phyloP scores from a whole-genome alignment of 2,329 filamentous ascomycete genomes.

The Diaporthe ampelina region DNA sequence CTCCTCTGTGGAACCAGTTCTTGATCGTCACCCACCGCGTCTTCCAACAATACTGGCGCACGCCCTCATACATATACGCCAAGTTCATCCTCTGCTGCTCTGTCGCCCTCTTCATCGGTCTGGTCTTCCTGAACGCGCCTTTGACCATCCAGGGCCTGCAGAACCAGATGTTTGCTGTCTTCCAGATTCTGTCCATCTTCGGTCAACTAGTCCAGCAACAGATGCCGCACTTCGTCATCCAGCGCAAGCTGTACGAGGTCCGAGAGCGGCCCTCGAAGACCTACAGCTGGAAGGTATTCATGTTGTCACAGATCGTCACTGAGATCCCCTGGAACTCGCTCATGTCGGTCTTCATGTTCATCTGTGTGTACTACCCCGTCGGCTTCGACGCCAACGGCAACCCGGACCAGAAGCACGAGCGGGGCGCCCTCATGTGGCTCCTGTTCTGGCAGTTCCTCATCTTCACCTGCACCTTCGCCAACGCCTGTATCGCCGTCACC shows the following conservation, averaged over 20 bases:
- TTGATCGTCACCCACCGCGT: constrained; percentile 78
- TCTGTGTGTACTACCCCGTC: constrained; percentile 89
- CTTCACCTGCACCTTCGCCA: constrained; percentile 85
- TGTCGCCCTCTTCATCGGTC: constrained; percentile 82
- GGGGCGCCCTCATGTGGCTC: constrained; percentile 84
- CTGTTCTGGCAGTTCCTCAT: constrained; percentile 82
- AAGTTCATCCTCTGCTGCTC: constrained; percentile 78
- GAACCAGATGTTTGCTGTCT: constrained; percentile 89
- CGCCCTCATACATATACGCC: constrained; percentile 88
- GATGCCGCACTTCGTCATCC: constrained; percentile 88
- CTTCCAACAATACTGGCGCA: constrained; percentile 94
- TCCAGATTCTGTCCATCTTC: constrained; percentile 87
- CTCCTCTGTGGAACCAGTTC: constrained; percentile 78
- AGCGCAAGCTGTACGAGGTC: constrained; percentile 86
- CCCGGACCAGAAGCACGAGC: constrained; percentile 73
- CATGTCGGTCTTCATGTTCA: constrained; percentile 81
- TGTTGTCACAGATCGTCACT: constrained; percentile 85
- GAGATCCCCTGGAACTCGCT: constrained; percentile 89
- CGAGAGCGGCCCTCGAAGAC: constrained; percentile 87
- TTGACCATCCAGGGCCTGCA: constrained; percentile 83
- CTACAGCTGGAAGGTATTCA: constrained; percentile 88
- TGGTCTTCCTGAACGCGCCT: constrained; percentile 81
- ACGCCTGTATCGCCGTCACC: constrained; percentile 82
- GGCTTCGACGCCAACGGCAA: constrained; percentile 80
- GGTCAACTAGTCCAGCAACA: constrained; percentile 83